Percentiles rank a stretch among this genome's conserved stretches.
Evolutionary conservation across 805 yeast genomes (phyloP).

Genomic region (Ogataea nakhonphanomensis): DNA sequence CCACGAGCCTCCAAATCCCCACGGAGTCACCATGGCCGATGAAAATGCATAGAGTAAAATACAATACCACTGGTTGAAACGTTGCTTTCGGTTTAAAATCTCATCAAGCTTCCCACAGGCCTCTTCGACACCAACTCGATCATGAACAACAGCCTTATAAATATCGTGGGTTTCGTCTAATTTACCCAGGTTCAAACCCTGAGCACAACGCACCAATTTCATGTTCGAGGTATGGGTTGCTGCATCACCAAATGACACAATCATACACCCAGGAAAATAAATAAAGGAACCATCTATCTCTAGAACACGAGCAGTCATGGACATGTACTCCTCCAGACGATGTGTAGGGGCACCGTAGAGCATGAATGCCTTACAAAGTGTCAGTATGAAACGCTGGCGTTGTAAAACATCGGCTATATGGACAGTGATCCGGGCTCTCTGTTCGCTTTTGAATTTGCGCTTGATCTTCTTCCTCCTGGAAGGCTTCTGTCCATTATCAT

Average conservation of each 20-base stretch:
- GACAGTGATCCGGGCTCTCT: slow-evolving; percentile 77
- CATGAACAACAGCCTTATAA: slow-evolving; percentile 89
- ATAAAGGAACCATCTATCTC: slow-evolving; percentile 92
- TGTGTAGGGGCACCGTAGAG: slow-evolving; percentile 95
- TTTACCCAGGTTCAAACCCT: slow-evolving; percentile 83
- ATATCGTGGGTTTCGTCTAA: slow-evolving; percentile 77
- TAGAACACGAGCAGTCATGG: slow-evolving; percentile 85
- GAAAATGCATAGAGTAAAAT: slow-evolving; percentile 78
- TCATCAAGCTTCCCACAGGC: slow-evolving; percentile 72
- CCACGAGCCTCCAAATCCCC: slow-evolving; percentile 90
- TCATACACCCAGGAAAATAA: slow-evolving; percentile 94
- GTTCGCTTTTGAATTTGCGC: slow-evolving; percentile 37
- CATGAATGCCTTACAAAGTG: slow-evolving; percentile 89
- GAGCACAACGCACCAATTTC: slow-evolving; percentile 80
- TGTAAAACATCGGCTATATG: slow-evolving; percentile 88
- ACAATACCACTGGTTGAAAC: slow-evolving; percentile 73
- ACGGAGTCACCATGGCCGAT: slow-evolving; percentile 77
- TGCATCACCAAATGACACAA: slow-evolving; percentile 89
- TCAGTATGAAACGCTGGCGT: slow-evolving; percentile 78
- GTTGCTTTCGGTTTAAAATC: slow-evolving; percentile 54
- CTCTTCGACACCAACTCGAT: slow-evolving; percentile 81
- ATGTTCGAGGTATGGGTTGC: slow-evolving; percentile 94
- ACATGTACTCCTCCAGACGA: slow-evolving; percentile 87
- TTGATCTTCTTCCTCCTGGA: slow-evolving; percentile 23
- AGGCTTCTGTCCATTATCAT: slow-evolving; percentile 8